These are phyloP conservation scores for Ophiocordyceps camponoti-saundersi DNA, from an alignment of 2,329 filamentous ascomycete genomes.

Conservation along the genomic window DNA sequence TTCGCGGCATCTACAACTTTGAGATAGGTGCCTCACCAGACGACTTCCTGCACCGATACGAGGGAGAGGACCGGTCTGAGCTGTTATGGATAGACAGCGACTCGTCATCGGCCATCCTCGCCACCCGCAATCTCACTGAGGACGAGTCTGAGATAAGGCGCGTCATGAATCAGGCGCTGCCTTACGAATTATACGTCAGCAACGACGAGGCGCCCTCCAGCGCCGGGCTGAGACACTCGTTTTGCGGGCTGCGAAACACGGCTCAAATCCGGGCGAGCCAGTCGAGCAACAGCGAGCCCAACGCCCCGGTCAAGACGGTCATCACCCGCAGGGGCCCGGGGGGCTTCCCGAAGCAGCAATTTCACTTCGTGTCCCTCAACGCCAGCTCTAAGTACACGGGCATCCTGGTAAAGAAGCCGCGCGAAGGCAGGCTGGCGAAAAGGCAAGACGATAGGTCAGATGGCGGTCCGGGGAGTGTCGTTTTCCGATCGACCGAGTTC, in stretches of 20 bases:
- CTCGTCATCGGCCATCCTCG: constrained; percentile 57
- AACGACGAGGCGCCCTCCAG: constrained; percentile 41
- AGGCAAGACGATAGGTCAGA: constrained; percentile 11
- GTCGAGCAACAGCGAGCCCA: constrained; percentile 27
- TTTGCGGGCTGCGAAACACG: constrained; percentile 57
- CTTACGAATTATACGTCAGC: constrained; percentile 65
- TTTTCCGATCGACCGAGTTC: constrained; percentile 60
- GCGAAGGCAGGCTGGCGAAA: constrained; percentile 26
- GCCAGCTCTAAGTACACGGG: constrained; percentile 54
- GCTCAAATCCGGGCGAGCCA: constrained; percentile 43
- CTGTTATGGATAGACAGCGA: constrained; percentile 78
- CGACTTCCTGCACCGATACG: constrained; percentile 52
- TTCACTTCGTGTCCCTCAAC: constrained; percentile 65
- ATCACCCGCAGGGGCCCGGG: constrained; percentile 54
- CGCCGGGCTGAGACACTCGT: constrained; percentile 59
- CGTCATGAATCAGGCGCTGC: constrained; percentile 32
- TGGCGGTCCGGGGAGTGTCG: constrained; percentile 51
- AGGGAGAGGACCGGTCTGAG: constrained; percentile 25
- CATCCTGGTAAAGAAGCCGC: constrained; percentile 48
- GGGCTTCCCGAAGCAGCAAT: constrained; percentile 66
- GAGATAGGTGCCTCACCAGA: constrained; percentile 73
- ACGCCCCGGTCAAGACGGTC: constrained; percentile 33
- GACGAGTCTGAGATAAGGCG: constrained; percentile 36
- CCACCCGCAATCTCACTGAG: constrained; percentile 55
- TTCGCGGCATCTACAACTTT: constrained; percentile 57